Conservation (phyloP, 1,284 basidiomycete species). For the Trametes versicolor region DNA sequence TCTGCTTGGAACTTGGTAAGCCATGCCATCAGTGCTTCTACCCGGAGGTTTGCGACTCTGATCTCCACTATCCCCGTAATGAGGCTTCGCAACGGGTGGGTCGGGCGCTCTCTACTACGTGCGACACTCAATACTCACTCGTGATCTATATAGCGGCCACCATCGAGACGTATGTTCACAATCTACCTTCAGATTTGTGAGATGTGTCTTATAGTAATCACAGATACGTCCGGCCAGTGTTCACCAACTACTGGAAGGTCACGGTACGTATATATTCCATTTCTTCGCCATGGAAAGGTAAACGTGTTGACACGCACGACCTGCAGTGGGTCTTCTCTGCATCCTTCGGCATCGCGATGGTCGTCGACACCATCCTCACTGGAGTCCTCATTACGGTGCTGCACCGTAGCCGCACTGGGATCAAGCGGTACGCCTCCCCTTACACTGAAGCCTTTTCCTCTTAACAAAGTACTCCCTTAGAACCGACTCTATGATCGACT, state of each 20-base stretch:
- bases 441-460: background rate
- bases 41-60: no score
- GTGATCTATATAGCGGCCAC: no score
- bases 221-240: slow-evolving; percentile 9
- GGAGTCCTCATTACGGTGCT: slow-evolving; percentile 14
- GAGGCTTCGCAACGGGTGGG: slow-evolving; percentile 1
- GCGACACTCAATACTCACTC: no score
- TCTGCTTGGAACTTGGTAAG: slow-evolving; percentile 9
- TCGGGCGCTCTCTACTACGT: no score
- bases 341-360: slow-evolving; percentile 12
- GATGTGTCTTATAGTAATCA: background rate
- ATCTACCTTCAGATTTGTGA: background rate
- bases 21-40: no score
- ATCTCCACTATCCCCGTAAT: no score
- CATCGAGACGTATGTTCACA: background rate
- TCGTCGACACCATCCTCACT: slow-evolving; percentile 21
- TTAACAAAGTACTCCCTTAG: background rate
- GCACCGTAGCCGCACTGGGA: slow-evolving; percentile 18
- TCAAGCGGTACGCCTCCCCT: slow-evolving; percentile 5
- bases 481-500: slow-evolving; percentile 9
- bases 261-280: background rate
- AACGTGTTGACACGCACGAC: background rate
- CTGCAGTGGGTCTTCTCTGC: slow-evolving; percentile 17
- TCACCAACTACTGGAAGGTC: slow-evolving; percentile 6
- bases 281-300: background rate